Conservation (phyloP, 805 yeast species). For the Metschnikowia amazonensis region DNA sequence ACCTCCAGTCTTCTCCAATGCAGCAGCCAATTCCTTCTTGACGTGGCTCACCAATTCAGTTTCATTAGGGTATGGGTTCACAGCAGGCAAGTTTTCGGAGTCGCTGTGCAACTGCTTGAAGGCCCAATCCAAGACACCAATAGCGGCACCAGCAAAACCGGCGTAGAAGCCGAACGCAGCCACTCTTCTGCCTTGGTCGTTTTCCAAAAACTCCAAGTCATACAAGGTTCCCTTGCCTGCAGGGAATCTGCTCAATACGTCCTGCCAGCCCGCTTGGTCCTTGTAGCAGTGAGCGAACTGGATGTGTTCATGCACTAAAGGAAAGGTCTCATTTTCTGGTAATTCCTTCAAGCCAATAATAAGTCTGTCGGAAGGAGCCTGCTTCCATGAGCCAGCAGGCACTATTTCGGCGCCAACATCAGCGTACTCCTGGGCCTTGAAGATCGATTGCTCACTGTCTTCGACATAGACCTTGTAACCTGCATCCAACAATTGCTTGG, state of each 20-base stretch:
- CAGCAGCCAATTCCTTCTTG: conserved; percentile 52
- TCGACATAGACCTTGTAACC: conserved; percentile 90
- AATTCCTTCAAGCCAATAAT: conserved; percentile 93
- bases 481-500: conserved; percentile 76
- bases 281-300: conserved; percentile 99
- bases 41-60: conserved; percentile 68
- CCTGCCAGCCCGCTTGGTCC: conserved; percentile 96
- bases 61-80: conserved; percentile 81
- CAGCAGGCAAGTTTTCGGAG: conserved; percentile 68
- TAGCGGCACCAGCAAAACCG: conserved; percentile 99
- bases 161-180: conserved; percentile 99
- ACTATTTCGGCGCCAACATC: conserved; percentile 83
- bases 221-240: conserved; percentile 87
- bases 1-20: conserved; percentile 55
- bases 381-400: conserved; percentile 89
- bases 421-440: conserved; percentile 69
- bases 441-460: conserved; percentile 79
- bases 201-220: conserved; percentile 91
- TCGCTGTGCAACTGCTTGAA: conserved; percentile 75
- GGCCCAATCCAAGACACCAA: conserved; percentile 93
- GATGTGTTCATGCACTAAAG: conserved; percentile 91
- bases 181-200: conserved; percentile 94
- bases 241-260: conserved; percentile 84
- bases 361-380: conserved; percentile 86
- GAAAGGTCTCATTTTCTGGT: conserved; percentile 86